phyloP scores from a whole-genome alignment of 495 filamentous ascomycete genomes.

The Daldinia concentrica region DNA sequence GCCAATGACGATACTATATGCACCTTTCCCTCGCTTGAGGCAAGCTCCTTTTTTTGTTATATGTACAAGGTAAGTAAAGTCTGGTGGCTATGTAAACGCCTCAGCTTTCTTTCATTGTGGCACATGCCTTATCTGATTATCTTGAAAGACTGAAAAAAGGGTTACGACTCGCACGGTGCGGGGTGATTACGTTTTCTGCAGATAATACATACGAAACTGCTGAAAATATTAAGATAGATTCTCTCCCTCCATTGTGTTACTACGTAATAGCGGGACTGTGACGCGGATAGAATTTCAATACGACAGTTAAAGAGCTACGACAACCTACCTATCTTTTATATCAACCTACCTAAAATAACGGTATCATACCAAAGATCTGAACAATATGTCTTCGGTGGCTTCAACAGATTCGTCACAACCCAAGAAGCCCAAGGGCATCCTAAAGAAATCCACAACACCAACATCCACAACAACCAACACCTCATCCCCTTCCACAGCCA shows the following conservation, averaged over 20 bases:
- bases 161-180: neutral
- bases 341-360: too few species aligned
- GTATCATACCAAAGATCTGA: neutral
- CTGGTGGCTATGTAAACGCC: slow-evolving; percentile 6
- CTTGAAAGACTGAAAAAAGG: neutral
- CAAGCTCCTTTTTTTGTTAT: neutral
- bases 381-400: slow-evolving; percentile 16
- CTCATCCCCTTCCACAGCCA: neutral
- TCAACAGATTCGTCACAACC: slow-evolving; percentile 17
- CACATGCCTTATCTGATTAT: neutral
- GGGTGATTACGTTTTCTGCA: neutral
- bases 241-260: neutral
- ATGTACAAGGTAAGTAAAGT: neutral
- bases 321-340: too few species aligned
- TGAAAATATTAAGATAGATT: neutral
- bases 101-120: neutral
- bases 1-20: slow-evolving; percentile 41
- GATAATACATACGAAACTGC: neutral
- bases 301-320: neutral
- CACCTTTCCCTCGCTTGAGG: slow-evolving; percentile 11
- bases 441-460: slow-evolving; percentile 60
- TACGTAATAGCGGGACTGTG: slow-evolving; percentile 1
- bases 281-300: neutral
- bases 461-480: slow-evolving; percentile 36
- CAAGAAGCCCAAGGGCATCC: slow-evolving; percentile 57